Base-by-base conservation (phyloP, 2,329 filamentous ascomycete species). In the Botrytis squamosa region DNA sequence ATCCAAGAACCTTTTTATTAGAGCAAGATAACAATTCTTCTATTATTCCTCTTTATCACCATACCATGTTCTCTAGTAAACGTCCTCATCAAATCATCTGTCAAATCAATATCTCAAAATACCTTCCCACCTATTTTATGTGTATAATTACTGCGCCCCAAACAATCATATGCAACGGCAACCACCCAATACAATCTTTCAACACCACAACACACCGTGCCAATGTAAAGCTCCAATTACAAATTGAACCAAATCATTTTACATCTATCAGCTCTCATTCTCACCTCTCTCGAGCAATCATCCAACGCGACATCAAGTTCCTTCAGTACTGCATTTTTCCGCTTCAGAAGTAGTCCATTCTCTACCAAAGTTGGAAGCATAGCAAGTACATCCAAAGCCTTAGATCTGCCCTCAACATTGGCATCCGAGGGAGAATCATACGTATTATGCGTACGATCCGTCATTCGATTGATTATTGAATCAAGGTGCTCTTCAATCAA, bases 351-450 rank as follows among this genome's bases (percentile, higher is more conserved):
- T 12, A 74, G 52, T 14, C 65, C 55, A 6, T 74, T 69, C 14
- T 74, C 70, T 6, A 80, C 65, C 64, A 75, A 63, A 33, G 74
- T 75, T 7, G 78, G 74, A 8, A 82, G 52, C 22, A 75, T 38
- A n/a, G 68, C 74, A 7, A 82, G 64, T 22, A 80, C 78, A n/a
- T 80, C 77, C n/a, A 81, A 57, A 18, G 80, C 80, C 33, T 77
- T 75, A 1, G 73, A 73, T 66, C 80, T 76, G 57, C 78, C 78
- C 6, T 73, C 62, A 9, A 77, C 72, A n/a, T 68, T 74, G 16
- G 73, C 72, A 68, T 78, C 79, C 3, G 77, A 78, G 1, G 79
- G 79, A n/a, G 75, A 75, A 42, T 76, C 75, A n/a, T 75, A 75
- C 0, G 78, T 80, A n/a, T 80, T 79, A 14, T 77, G 77, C 16